Percentiles rank a stretch among this genome's conserved stretches.
phyloP scores from a whole-genome alignment of 2,329 filamentous ascomycete species.

The Falciphora oryzae region DNA sequence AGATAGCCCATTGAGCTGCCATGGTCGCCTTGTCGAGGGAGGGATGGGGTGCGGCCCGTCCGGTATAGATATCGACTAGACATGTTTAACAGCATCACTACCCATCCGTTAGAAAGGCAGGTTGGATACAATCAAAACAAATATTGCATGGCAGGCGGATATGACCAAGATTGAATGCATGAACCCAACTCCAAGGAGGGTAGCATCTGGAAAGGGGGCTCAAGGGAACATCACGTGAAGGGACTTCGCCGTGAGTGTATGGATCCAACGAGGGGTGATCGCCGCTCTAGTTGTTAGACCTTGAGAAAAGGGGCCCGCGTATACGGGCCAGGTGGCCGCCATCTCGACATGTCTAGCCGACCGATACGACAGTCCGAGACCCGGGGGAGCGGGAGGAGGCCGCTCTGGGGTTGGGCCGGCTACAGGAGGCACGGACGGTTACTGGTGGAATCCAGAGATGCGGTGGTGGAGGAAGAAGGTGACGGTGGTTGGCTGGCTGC shows the following conservation, averaged over 20 bases:
- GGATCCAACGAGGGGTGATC: no score
- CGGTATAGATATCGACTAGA: not conserved
- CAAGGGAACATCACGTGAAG: not conserved
- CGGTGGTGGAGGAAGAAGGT: no score
- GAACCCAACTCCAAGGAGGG: not conserved
- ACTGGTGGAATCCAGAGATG: not conserved
- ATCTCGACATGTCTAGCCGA: not conserved
- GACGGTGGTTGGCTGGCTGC: no score
- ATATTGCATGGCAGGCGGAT: not conserved
- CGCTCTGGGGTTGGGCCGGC: no score
- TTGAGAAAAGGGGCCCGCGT: not conserved
- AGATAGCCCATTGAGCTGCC: constrained; percentile 11
- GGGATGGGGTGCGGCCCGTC: not conserved
- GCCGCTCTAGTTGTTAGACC: no score
- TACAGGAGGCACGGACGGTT: not conserved
- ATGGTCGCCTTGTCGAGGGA: not conserved
- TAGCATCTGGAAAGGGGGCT: not conserved
- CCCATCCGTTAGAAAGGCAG: not conserved
- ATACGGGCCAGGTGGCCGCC: not conserved
- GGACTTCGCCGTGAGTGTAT: not conserved
- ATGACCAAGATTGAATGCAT: not conserved
- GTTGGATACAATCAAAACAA: not conserved
- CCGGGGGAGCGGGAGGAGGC: not conserved
- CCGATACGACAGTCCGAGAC: not conserved
- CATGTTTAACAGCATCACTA: not conserved